Evolutionary conservation across 768 basidiomycete genomes (phyloP).

Genomic region (Xerocomus brunneocitrinus): DNA sequence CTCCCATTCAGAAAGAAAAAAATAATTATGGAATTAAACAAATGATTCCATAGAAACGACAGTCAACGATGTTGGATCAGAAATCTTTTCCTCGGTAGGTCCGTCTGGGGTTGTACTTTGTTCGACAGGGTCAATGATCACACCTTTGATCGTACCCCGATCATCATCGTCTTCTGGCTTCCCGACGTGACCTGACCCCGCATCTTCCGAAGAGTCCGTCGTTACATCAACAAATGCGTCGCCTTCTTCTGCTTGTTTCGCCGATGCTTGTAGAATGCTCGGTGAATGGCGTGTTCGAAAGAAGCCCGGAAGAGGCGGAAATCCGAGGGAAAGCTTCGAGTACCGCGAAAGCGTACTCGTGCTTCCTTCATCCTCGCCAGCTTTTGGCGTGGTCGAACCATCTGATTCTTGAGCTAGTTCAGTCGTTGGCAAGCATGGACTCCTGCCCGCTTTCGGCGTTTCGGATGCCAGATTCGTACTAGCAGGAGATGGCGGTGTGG

Average conservation of each 20-base stretch:
- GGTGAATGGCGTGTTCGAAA: slow-evolving; percentile 60
- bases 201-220: slow-evolving; percentile 7
- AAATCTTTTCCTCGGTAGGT: slow-evolving; percentile 22
- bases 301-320: slow-evolving; percentile 61
- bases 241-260: slow-evolving; percentile 23
- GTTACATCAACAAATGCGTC: slow-evolving; percentile 5
- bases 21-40: slow-evolving; percentile 12
- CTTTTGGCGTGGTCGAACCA: slow-evolving; percentile 56
- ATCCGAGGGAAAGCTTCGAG: slow-evolving; percentile 47
- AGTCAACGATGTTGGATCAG: slow-evolving; percentile 12
- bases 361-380: slow-evolving; percentile 32
- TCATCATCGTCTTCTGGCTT: slow-evolving; percentile 38
- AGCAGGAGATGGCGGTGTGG: slow-evolving; percentile 23
- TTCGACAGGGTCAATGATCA: slow-evolving; percentile 19
- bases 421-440: slow-evolving; percentile 4
- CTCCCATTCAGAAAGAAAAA: neutral
- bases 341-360: slow-evolving; percentile 24
- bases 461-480: slow-evolving; percentile 12
- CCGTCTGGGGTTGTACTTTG: neutral
- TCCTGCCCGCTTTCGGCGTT: slow-evolving; percentile 26
- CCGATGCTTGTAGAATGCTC: slow-evolving; percentile 24
- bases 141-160: slow-evolving; percentile 37
- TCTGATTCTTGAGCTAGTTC: slow-evolving; percentile 31
- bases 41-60: slow-evolving; percentile 20
- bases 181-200: slow-evolving; percentile 1